Conservation (phyloP, 2,329 filamentous ascomycete species). For the Hypoxylon sp. region DNA sequence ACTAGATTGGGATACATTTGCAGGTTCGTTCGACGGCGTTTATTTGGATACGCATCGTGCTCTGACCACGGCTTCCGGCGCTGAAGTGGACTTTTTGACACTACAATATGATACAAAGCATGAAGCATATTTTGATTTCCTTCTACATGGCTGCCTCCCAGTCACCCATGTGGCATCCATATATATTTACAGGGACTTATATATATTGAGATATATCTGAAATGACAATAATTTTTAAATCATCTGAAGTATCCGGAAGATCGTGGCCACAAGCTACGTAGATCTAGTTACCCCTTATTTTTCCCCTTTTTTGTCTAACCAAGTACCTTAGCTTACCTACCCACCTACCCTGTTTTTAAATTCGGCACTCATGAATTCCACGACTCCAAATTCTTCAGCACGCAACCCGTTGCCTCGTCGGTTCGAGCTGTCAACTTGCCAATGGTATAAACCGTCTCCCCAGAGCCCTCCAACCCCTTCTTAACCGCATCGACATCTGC, state of each 20-base stretch:
- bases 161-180: neutral
- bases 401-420: constrained; percentile 64
- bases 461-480: constrained; percentile 67
- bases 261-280: neutral
- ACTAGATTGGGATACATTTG: constrained; percentile 33
- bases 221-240: constrained; percentile 12
- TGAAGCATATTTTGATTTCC: constrained; percentile 8
- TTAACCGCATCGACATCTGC: constrained; percentile 69
- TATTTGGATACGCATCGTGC: constrained; percentile 27
- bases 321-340: neutral
- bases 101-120: constrained; percentile 10
- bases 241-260: neutral
- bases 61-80: constrained; percentile 9
- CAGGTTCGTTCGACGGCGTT: constrained; percentile 13
- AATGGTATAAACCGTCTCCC: constrained; percentile 80
- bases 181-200: neutral
- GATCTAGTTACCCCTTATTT: too few relatives aligned
- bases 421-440: constrained; percentile 72
- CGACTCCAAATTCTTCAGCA: constrained; percentile 65
- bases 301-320: too few relatives aligned
- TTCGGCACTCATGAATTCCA: constrained; percentile 48
- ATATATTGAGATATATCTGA: constrained; percentile 19
- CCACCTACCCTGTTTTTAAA: neutral
- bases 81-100: constrained; percentile 8
- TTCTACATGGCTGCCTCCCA: too few relatives aligned